Conservation (phyloP, 2,329 filamentous ascomycete species). For the Mollisiaceae sp. region DNA sequence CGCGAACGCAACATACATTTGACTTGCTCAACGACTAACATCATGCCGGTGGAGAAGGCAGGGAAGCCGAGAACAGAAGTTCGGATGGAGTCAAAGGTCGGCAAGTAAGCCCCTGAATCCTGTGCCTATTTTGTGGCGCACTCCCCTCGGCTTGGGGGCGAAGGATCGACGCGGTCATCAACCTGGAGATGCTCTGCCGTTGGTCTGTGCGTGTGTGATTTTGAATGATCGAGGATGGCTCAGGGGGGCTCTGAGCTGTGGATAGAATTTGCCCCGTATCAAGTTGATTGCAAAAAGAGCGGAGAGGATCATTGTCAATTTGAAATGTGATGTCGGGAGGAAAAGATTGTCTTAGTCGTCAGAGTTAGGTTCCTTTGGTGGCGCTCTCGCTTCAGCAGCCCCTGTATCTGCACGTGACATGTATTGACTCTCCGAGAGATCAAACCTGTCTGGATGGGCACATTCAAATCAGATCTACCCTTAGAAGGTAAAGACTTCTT, state of each 20-base stretch:
- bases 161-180: not conserved
- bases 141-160: no score
- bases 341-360: not conserved
- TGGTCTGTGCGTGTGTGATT: not conserved
- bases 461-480: no score
- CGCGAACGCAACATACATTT: not conserved
- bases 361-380: no score
- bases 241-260: not conserved
- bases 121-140: no score
- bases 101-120: not conserved
- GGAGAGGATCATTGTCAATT: not conserved
- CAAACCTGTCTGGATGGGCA: no score
- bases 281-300: not conserved
- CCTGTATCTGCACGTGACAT: not conserved
- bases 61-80: constrained; percentile 1
- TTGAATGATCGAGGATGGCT: not conserved
- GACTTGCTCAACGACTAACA: not conserved
- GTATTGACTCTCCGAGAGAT: no score
- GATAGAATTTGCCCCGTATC: not conserved
- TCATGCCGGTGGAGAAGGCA: not conserved
- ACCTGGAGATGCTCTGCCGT: not conserved
- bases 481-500: no score
- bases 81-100: not conserved
- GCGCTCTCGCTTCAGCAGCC: not conserved
- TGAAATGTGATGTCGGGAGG: not conserved